Base-by-base conservation (phyloP, 441 rosid species). In the Populus tomentosa region DNA sequence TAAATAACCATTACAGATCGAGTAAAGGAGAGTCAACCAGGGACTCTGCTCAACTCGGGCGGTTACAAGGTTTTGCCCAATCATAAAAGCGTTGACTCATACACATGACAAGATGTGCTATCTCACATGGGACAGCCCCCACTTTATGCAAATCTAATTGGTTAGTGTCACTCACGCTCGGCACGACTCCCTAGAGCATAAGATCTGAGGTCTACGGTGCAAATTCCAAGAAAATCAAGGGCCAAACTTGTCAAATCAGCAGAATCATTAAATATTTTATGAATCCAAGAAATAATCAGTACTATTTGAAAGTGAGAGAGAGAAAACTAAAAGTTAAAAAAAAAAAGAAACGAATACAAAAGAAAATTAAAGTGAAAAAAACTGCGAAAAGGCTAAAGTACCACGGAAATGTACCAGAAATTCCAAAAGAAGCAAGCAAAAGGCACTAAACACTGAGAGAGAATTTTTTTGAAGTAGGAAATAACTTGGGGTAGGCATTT, bases 321-420 rank as follows among this genome's bases (percentile, higher is more conserved):
- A 14, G 61, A 28, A 35, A 38, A 2, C 30, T n/a, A 65, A 33
- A 14, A 40, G 16, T 3, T 20, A 78, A 46, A 30, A 30, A 30
- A 30, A 28, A 30, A 30, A 30, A 30, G 3, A 30, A 30, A 30
- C 32, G 4, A 30, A 30, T 30, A 30, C 32, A 30, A 30, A 30
- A 30, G 32, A 30, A 30, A 30, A 30, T 30, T 30, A 30, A 30
- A 30, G 32, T 30, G 32, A 28, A 30, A 30, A 30, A 30, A 30
- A 30, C 32, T 30, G 32, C 32, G 32, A 30, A 30, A 30, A 30
- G 32, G 69, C 71, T 6, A 70, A 80, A 84, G 85, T 79, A 79
- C 82, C 76, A 78, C 86, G 81, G 85, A 80, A 80, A 74, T 32
- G 86, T 83, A 83, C 84, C 78, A 21, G 63, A 69, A 75, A 35